Evolutionary conservation across 768 basidiomycete genomes (phyloP).

Genomic region (Termitomyces sp.): DNA sequence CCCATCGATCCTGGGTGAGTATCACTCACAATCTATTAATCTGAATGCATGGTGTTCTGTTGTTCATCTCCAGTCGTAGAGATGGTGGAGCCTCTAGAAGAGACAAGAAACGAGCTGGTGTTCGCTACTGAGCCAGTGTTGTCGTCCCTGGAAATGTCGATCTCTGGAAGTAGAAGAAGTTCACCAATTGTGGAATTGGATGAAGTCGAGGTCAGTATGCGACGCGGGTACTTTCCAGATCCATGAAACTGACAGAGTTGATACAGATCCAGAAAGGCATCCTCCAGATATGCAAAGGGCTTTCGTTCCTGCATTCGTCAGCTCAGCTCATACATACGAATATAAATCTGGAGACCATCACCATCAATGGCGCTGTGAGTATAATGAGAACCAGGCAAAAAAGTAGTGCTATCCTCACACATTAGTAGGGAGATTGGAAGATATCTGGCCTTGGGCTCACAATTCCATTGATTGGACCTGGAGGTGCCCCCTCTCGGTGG

Average conservation of each 20-base stretch:
- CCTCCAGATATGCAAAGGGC: constrained; percentile 85
- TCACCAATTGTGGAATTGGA: constrained; percentile 76
- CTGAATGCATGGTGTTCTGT: not conserved
- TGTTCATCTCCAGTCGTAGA: constrained; percentile 40
- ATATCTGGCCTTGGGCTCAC: constrained; percentile 86
- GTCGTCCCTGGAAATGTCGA: constrained; percentile 75
- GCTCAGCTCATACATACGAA: constrained; percentile 93
- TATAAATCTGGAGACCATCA: constrained; percentile 77
- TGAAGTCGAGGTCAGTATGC: constrained; percentile 81
- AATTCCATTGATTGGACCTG: constrained; percentile 62
- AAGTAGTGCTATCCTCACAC: not conserved
- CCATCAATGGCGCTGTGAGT: constrained; percentile 84
- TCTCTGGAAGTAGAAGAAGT: constrained; percentile 55
- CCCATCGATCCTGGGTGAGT: constrained; percentile 83
- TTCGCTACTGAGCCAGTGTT: constrained; percentile 92
- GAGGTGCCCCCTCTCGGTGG: constrained; percentile 78
- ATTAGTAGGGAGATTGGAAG: constrained; percentile 92
- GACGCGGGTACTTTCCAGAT: constrained; percentile 28
- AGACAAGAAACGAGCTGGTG: constrained; percentile 81
- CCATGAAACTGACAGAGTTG: not conserved
- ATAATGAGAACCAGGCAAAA: not conserved
- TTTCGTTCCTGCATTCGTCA: constrained; percentile 87
- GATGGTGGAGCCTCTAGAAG: constrained; percentile 96
- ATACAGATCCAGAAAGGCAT: constrained; percentile 84
- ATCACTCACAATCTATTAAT: not conserved